Evolutionary conservation across 805 yeast species (phyloP).

Genomic region (Kluyveromyces siamensis): DNA sequence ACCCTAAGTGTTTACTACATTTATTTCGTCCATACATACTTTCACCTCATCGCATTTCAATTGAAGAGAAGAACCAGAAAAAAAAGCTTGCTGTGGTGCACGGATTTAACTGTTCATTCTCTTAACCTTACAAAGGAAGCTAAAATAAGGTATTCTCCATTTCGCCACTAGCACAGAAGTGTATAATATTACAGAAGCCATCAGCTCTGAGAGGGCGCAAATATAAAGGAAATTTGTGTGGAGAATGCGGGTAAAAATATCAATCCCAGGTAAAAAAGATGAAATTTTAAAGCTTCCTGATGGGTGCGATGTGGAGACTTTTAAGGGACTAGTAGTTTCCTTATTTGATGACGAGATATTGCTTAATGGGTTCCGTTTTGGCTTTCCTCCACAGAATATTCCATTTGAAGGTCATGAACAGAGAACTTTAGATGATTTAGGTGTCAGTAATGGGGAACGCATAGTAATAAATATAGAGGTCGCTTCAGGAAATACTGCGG

Average conservation of each 20-base stretch:
- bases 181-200: not conserved
- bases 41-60: not conserved
- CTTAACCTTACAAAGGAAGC: not conserved
- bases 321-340: slow-evolving; percentile 15
- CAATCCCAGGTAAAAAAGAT: slow-evolving; percentile 17
- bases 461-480: slow-evolving; percentile 31
- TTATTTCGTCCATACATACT: not conserved
- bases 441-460: slow-evolving; percentile 53
- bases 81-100: slow-evolving; percentile 6
- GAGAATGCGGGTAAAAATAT: slow-evolving; percentile 33
- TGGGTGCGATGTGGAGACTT: slow-evolving; percentile 28
- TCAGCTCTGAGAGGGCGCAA: not conserved
- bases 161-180: not conserved
- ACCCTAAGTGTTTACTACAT: not conserved
- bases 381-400: slow-evolving; percentile 53
- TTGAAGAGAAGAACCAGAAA: not conserved
- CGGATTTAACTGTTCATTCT: not conserved
- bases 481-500: not conserved
- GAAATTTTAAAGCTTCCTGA: slow-evolving; percentile 32
- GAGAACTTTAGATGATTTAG: slow-evolving; percentile 30
- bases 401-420: slow-evolving; percentile 19
- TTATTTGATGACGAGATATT: slow-evolving; percentile 5
- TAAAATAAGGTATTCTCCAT: not conserved
- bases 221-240: not conserved
- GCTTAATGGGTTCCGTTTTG: slow-evolving; percentile 33